Conservation (phyloP, 1,284 basidiomycete species). For the Cystobasidium sp. region DNA sequence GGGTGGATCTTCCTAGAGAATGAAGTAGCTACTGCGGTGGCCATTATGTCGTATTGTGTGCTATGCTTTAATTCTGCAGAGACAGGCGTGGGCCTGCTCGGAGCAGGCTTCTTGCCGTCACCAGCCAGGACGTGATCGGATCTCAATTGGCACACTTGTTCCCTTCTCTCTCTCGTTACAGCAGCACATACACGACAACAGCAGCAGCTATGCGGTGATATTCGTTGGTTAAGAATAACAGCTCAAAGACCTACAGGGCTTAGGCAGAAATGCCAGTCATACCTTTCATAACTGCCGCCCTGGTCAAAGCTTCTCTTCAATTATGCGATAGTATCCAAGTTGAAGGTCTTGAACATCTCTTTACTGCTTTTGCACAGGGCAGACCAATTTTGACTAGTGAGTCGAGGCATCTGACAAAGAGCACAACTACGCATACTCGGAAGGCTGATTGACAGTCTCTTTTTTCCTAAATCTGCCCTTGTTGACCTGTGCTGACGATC, state of each 20-base stretch:
- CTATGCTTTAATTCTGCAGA: neutral
- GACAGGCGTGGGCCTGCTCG: neutral
- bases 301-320: slow-evolving; percentile 38
- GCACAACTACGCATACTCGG: neutral
- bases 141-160: neutral
- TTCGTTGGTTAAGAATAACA: neutral
- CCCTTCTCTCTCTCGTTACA: neutral
- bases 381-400: slow-evolving; percentile 35
- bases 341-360: slow-evolving; percentile 37
- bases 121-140: too few relatives aligned
- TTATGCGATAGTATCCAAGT: slow-evolving; percentile 39
- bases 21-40: slow-evolving; percentile 12
- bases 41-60: slow-evolving; percentile 3
- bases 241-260: neutral
- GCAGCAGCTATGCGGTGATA: slow-evolving; percentile 2
- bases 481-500: neutral
- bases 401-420: neutral
- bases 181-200: neutral
- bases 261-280: slow-evolving; percentile 27
- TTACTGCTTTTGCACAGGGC: slow-evolving; percentile 23
- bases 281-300: slow-evolving; percentile 37
- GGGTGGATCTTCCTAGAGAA: slow-evolving; percentile 46
- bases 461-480: neutral
- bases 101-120: too few relatives aligned
- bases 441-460: neutral